phyloP scores from a whole-genome alignment of 2,329 filamentous ascomycete species.

The Aspergillus sp. region DNA sequence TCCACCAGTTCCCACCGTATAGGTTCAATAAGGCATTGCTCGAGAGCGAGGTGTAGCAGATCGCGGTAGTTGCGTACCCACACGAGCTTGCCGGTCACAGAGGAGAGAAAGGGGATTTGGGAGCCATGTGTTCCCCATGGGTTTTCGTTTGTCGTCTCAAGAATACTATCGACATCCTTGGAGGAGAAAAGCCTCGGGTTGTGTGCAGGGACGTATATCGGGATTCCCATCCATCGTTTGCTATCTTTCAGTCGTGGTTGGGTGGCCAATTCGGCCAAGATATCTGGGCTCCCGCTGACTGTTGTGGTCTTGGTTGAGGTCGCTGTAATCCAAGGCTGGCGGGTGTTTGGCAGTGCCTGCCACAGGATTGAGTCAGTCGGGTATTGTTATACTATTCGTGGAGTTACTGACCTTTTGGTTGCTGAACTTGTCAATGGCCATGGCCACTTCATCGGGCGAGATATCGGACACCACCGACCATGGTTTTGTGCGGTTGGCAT shows the following conservation, averaged over 20 bases:
- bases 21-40: background rate
- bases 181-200: background rate
- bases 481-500: background rate
- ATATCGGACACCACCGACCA: constrained; percentile 1
- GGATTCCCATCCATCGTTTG: constrained; percentile 1
- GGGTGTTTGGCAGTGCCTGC: background rate
- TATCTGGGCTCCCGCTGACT: background rate
- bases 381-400: background rate
- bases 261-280: background rate
- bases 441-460: background rate
- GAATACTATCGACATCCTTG: background rate
- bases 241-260: background rate
- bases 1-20: constrained; percentile 1
- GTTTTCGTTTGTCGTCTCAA: background rate
- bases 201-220: constrained; percentile 3
- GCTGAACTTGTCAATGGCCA: background rate
- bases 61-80: constrained; percentile 3
- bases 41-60: background rate
- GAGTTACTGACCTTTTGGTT: background rate
- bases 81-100: background rate
- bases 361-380: background rate
- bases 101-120: constrained; percentile 1
- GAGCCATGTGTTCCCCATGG: background rate
- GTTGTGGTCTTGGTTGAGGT: background rate
- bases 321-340: background rate